Evolutionary conservation across 192 early-diverging fungal genomes (phyloP).

Genomic region (Podila verticillata): DNA sequence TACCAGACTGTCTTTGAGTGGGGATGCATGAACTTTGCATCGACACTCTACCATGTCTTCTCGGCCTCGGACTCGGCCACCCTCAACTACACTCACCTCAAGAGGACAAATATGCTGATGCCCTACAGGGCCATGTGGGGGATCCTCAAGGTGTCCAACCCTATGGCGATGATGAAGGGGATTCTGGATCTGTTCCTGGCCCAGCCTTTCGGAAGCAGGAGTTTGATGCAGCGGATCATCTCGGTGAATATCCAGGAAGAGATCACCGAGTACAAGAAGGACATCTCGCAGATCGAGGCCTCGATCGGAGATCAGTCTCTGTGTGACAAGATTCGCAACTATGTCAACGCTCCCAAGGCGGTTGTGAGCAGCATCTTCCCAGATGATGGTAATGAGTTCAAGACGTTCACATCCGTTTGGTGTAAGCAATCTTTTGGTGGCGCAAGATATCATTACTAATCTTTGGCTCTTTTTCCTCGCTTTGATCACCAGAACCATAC

Average conservation of each 20-base stretch:
- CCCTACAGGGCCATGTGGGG: slow-evolving; percentile 56
- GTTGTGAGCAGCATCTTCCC: slow-evolving; percentile 14
- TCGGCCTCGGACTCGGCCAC: slow-evolving; percentile 56
- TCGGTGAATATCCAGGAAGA: slow-evolving; percentile 57
- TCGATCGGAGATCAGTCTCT: slow-evolving; percentile 33
- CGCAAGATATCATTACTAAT: neutral
- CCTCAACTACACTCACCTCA: slow-evolving; percentile 53
- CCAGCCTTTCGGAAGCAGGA: slow-evolving; percentile 60
- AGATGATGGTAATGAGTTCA: slow-evolving; percentile 4
- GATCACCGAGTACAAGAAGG: slow-evolving; percentile 52
- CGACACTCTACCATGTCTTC: slow-evolving; percentile 58
- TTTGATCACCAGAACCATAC: slow-evolving; percentile 13
- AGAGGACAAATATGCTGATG: slow-evolving; percentile 57
- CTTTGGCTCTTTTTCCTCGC: neutral
- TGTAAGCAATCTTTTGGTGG: neutral
- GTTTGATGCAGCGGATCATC: slow-evolving; percentile 61
- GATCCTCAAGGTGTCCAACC: slow-evolving; percentile 59
- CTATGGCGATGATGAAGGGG: slow-evolving; percentile 59
- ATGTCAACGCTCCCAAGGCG: slow-evolving; percentile 29
- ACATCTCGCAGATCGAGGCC: slow-evolving; percentile 41
- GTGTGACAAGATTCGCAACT: slow-evolving; percentile 58
- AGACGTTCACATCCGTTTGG: neutral
- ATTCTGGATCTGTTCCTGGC: slow-evolving; percentile 62
- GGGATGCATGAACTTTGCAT: slow-evolving; percentile 65
- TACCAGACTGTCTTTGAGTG: slow-evolving; percentile 57